phyloP scores from a whole-genome alignment of 148 eudicot genomes.

The Cornus controversa region DNA sequence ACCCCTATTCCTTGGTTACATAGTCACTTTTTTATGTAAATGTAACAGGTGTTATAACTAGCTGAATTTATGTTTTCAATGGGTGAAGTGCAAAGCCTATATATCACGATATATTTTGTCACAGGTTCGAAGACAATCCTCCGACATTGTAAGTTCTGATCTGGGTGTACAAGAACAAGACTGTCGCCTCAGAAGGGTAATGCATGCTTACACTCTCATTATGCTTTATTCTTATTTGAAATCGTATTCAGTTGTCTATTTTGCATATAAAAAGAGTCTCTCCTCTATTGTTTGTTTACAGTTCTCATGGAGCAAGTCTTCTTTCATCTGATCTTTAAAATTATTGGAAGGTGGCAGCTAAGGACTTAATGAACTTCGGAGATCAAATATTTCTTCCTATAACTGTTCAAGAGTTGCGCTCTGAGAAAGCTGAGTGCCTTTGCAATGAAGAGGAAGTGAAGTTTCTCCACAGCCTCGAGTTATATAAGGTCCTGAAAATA shows the following conservation, averaged over 20 bases:
- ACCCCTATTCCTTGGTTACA: background rate
- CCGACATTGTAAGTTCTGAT: conserved; percentile 17
- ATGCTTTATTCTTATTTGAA: background rate
- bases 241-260: background rate
- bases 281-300: background rate
- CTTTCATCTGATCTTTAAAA: conserved; percentile 9
- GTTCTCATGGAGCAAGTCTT: background rate
- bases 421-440: conserved; percentile 32
- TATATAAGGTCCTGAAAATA: conserved; percentile 66
- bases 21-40: background rate
- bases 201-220: background rate
- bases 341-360: conserved; percentile 67
- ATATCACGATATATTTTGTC: conserved; percentile 4
- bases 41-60: background rate
- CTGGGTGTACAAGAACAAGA: conserved; percentile 26
- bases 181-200: conserved; percentile 66
- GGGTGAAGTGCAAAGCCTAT: background rate
- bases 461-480: conserved; percentile 60
- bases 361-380: conserved; percentile 66
- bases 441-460: conserved; percentile 59
- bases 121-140: conserved; percentile 77
- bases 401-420: conserved; percentile 47
- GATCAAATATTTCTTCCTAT: conserved; percentile 74
- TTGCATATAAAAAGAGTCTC: background rate
- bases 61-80: background rate